Conservation (phyloP, 345 rosid species). For the Bruguiera gymnorhiza region DNA sequence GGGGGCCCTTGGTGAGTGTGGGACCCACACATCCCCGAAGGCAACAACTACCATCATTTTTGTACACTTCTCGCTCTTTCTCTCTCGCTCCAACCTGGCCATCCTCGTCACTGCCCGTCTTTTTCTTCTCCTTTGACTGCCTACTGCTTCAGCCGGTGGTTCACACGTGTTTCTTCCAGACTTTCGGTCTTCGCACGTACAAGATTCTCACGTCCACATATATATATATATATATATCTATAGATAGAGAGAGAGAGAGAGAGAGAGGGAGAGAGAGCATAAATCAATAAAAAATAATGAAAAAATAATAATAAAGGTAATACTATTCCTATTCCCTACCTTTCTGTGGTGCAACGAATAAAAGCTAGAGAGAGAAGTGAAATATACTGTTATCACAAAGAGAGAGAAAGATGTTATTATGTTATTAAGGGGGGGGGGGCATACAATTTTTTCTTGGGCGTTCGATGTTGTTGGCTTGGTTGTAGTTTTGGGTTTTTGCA, state of each 20-base stretch:
- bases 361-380: conserved; percentile 46
- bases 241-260: no score
- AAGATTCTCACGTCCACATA: conserved; percentile 1
- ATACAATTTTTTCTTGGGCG: conserved; percentile 5
- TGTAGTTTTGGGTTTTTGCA: conserved; percentile 22
- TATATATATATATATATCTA: not conserved
- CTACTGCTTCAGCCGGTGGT: conserved; percentile 44
- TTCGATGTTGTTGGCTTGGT: conserved; percentile 2
- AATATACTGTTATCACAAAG: not conserved
- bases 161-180: conserved; percentile 9
- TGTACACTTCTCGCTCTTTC: not conserved
- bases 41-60: conserved; percentile 22
- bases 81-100: conserved; percentile 44
- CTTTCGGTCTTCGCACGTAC: conserved; percentile 37
- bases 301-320: no score
- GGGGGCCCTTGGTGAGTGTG: no score
- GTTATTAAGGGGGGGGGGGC: conserved; percentile 7
- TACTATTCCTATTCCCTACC: conserved; percentile 24
- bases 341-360: conserved; percentile 67
- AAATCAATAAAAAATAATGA: not conserved
- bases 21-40: no score
- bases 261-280: no score
- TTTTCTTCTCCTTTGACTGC: conserved; percentile 35
- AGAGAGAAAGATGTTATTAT: not conserved
- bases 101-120: conserved; percentile 32